phyloP scores from a whole-genome alignment of 2,329 filamentous ascomycete genomes.

The Nectriaceae sp. region DNA sequence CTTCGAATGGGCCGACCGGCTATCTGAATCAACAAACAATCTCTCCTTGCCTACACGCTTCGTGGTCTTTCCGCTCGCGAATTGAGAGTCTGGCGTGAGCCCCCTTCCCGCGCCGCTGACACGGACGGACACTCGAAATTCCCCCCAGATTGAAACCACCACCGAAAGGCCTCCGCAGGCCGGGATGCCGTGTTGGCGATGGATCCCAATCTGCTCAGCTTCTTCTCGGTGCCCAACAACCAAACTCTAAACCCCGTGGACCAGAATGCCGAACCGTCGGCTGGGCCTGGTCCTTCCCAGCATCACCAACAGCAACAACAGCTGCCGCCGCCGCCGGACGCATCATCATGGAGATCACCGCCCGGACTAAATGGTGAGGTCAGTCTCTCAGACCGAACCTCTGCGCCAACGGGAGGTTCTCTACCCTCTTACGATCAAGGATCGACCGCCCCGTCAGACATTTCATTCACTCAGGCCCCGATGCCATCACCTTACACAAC shows the following conservation, averaged over 20 bases:
- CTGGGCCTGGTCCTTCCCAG: constrained; percentile 11
- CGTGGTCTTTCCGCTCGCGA: constrained; percentile 11
- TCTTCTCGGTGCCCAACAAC: constrained; percentile 32
- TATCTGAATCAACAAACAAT: constrained; percentile 7
- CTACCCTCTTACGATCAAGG: constrained; percentile 31
- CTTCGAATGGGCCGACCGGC: constrained; percentile 11
- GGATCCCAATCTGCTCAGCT: constrained; percentile 32
- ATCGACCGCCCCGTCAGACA: constrained; percentile 33
- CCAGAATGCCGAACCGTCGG: constrained; percentile 26
- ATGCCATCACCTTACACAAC: constrained; percentile 27
- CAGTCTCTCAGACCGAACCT: constrained; percentile 24
- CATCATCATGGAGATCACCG: constrained; percentile 22
- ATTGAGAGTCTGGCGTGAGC: constrained; percentile 20
- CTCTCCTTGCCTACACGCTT: neutral
- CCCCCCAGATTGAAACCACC: constrained; percentile 4
- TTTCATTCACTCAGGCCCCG: constrained; percentile 33
- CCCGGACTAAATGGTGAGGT: constrained; percentile 19
- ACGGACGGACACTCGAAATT: constrained; percentile 4
- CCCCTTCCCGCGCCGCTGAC: constrained; percentile 19
- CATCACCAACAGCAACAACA: constrained; percentile 17
- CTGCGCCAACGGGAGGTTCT: constrained; percentile 27
- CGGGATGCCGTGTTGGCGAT: constrained; percentile 34
- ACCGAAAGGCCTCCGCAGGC: constrained; percentile 25
- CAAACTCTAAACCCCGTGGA: constrained; percentile 31
- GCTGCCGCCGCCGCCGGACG: constrained; percentile 6